These are phyloP conservation scores for Penicillium decumbens DNA, from an alignment of 2,329 filamentous ascomycete species.

Conservation along the genomic window DNA sequence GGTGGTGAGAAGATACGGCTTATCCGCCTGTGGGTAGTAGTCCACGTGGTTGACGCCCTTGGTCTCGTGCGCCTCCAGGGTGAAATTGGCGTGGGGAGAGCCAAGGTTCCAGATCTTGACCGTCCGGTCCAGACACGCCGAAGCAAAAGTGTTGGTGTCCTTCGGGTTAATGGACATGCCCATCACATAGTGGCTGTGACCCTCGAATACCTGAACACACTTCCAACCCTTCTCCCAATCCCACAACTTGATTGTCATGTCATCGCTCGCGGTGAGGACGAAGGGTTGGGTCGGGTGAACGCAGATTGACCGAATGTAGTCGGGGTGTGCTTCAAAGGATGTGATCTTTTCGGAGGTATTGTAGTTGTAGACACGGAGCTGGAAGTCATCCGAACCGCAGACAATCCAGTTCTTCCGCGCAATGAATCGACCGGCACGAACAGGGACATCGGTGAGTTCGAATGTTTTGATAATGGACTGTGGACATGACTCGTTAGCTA, in stretches of 20 bases:
- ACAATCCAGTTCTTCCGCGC: conserved; percentile 99
- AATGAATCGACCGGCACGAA: conserved; percentile 92
- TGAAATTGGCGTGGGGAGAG: conserved; percentile 91
- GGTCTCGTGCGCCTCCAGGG: conserved; percentile 90
- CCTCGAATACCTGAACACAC: conserved; percentile 93
- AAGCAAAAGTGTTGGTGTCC: conserved; percentile 87
- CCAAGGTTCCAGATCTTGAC: conserved; percentile 98
- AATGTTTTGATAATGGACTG: conserved; percentile 95
- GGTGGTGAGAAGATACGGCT: conserved; percentile 86
- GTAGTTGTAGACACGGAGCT: conserved; percentile 91
- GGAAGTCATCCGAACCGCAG: conserved; percentile 90
- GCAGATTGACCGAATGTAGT: conserved; percentile 95
- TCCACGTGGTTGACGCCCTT: conserved; percentile 99
- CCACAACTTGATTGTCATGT: conserved; percentile 98
- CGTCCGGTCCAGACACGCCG: conserved; percentile 90
- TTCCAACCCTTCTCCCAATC: conserved; percentile 99
- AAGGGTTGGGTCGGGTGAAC: conserved; percentile 95
- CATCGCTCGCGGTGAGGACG: conserved; percentile 91
- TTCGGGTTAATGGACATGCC: conserved; percentile 95
- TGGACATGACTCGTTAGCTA: conserved; percentile 21
- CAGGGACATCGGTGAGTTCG: conserved; percentile 95
- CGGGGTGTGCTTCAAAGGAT: conserved; percentile 92
- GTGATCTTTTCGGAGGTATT: conserved; percentile 99
- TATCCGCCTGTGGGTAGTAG: conserved; percentile 67
- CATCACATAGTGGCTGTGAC: conserved; percentile 96